Evolutionary conservation across 2,329 filamentous ascomycete genomes (phyloP).

Genomic region (Venturia nashicola): DNA sequence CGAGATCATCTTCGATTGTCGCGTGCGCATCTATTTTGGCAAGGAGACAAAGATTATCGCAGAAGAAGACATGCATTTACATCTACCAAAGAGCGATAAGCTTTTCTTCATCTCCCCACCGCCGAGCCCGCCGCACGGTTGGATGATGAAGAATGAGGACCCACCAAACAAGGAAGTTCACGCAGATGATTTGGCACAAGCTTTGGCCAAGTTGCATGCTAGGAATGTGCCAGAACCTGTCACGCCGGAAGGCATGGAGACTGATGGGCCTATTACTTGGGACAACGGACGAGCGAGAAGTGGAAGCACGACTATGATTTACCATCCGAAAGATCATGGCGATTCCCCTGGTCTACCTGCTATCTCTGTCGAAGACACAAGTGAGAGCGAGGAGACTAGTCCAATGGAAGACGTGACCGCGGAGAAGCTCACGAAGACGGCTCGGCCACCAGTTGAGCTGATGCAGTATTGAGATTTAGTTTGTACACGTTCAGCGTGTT

Average conservation of each 20-base stretch:
- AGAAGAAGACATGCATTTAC: slow-evolving; percentile 33
- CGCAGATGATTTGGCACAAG: slow-evolving; percentile 46
- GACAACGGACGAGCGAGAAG: slow-evolving; percentile 21
- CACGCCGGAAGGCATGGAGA: slow-evolving; percentile 15
- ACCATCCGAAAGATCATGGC: slow-evolving; percentile 50
- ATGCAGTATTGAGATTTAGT: slow-evolving; percentile 15
- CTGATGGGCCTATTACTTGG: slow-evolving; percentile 15
- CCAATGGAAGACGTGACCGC: slow-evolving; percentile 29
- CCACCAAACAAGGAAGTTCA: slow-evolving; percentile 55
- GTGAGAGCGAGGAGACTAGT: slow-evolving; percentile 19
- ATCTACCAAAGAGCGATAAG: slow-evolving; percentile 46
- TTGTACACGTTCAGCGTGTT: neutral
- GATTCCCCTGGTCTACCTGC: slow-evolving; percentile 46
- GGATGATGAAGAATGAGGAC: slow-evolving; percentile 50
- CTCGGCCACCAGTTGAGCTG: slow-evolving; percentile 27
- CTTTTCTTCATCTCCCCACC: slow-evolving; percentile 56
- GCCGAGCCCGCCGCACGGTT: slow-evolving; percentile 51
- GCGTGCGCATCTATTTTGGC: slow-evolving; percentile 54
- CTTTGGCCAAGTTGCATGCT: slow-evolving; percentile 41
- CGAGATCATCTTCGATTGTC: slow-evolving; percentile 58
- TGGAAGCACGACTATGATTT: slow-evolving; percentile 49
- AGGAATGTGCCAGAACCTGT: slow-evolving; percentile 16
- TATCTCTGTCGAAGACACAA: slow-evolving; percentile 52
- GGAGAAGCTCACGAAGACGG: slow-evolving; percentile 17
- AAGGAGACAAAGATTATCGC: slow-evolving; percentile 34